Base-by-base conservation (phyloP, 192 early-diverging fungal species). In the Backusella liffmaniae region DNA sequence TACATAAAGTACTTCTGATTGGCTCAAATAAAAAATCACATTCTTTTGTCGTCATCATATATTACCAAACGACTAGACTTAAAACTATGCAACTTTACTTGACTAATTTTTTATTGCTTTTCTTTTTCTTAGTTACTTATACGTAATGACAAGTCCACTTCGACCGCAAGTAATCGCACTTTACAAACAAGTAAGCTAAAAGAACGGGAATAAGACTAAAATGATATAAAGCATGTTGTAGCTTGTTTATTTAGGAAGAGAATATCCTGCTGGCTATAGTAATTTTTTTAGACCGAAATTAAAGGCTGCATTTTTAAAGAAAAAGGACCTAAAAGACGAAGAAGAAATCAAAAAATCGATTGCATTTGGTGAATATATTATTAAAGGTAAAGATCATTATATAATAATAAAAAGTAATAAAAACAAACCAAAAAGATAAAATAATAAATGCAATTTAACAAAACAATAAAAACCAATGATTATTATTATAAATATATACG, bases 241-340 rank as follows among this genome's bases (percentile, higher is more conserved):
- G 84, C 51, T 85, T 18, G 44, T 77, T 1, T 85, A 78, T 51
- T 70, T 85, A n/a, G 84, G 84, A 37, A 71, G 84, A 76, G 81
- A 83, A 76, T 85, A 85, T 65, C 84, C 84, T 23, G 66, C 70
- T 46, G 84, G 84, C 34, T 85, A 85, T 76, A 35, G 74, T 12
- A 51, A 83, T n/a, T 83, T 76, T 49, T 85, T 85, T 49, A 69
- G 76, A 26, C 84, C 84, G 1, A 77, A 70, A 53, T 49, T 85
- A 26, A 85, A 85, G 74, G 42, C 72, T n/a, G 84, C 84, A 13
- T 85, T 85, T 74, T 66, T 83, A 49, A 85, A 85, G 39, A 82
- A 85, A 66, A 73, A 74, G 29, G 77, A 82, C 29, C 59, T 85
- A 36, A 67, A 29, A 18, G 62, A 76, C 46, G 76, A 80, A 37